Evolutionary conservation across 2,329 filamentous ascomycete genomes (phyloP), one percentile per base, ranked within the genome.

Genomic region (Podosphaera fusca): DNA sequence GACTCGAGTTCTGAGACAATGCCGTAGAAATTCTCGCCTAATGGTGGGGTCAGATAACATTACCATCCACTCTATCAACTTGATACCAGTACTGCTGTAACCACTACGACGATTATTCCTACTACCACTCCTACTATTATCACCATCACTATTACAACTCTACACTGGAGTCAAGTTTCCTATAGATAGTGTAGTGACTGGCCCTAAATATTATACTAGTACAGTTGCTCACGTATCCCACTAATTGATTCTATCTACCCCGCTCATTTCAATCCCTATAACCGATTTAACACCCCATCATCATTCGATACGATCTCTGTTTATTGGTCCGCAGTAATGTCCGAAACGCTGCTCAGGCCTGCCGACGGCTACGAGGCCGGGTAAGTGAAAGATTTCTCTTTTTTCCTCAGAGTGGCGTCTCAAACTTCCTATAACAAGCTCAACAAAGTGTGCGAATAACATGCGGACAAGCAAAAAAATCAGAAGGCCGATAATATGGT

Each of bases 361-460:
- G 73, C 75, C 59, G 73, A 75, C 61, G 67, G 69, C 61, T 69
- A 71, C 57, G 71, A 71, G 67, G 72, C 73, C 69, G 74, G 73
- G 75, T 77, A 67, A 72, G 75, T 75, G 21, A 21, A 21, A 21
- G 30, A 58, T 55, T 40, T 36, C 31, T 31, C 21, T 50, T 4
- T 50, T 14, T 50, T 50, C 8, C 9, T 34, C 8, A 7, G 6
- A 8, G 29, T 31, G 8, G 47, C 21, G 12, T 3, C 31, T 31
- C 29, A 34, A 31, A 31, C 29, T 29, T 50, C 14, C 29, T 50
- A 5, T 30, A 31, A 31, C 7, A 50, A 8, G 29, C 47, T 50
- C n/a, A 42, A 4, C 10, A 42, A 14, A 42, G 10, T 6, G 12
- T 8, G 47, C 6, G 4, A 4, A 7, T 31, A 29, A 14, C 9